These are phyloP conservation scores for Sisymbrium altissimum DNA, from an alignment of 345 rosid genomes.

Conservation along the genomic window DNA sequence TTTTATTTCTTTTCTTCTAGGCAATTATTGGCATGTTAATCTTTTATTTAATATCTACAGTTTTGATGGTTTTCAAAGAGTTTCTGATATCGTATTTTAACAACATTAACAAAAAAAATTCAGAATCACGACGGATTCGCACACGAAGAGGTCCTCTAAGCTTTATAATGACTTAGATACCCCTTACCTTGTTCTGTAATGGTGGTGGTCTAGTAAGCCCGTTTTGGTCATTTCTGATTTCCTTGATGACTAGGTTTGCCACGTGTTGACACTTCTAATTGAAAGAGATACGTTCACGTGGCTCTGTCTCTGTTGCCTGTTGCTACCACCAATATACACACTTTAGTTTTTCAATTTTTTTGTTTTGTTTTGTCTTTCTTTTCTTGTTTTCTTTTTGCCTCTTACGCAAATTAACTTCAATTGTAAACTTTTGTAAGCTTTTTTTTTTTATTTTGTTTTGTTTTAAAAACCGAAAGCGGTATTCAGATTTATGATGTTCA, in stretches of 20 bases:
- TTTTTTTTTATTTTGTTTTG: background rate
- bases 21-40: constrained; percentile 32
- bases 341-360: background rate
- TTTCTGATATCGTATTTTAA: constrained; percentile 3
- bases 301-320: constrained; percentile 32
- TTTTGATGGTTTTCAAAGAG: background rate
- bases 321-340: constrained; percentile 28
- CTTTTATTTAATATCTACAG: constrained; percentile 10
- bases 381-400: background rate
- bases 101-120: background rate
- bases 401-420: background rate
- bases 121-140: constrained; percentile 24
- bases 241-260: constrained; percentile 32
- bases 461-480: background rate
- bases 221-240: background rate
- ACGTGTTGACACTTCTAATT: constrained; percentile 32
- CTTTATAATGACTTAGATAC: background rate
- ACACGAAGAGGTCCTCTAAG: constrained; percentile 22
- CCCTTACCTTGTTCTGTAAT: background rate
- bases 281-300: constrained; percentile 38
- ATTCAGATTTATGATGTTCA: background rate
- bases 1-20: background rate
- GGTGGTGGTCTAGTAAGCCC: background rate
- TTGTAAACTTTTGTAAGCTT: background rate
- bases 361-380: background rate